Evolutionary conservation across 441 rosid species (phyloP).

Genomic region (Gossypium davidsonii): DNA sequence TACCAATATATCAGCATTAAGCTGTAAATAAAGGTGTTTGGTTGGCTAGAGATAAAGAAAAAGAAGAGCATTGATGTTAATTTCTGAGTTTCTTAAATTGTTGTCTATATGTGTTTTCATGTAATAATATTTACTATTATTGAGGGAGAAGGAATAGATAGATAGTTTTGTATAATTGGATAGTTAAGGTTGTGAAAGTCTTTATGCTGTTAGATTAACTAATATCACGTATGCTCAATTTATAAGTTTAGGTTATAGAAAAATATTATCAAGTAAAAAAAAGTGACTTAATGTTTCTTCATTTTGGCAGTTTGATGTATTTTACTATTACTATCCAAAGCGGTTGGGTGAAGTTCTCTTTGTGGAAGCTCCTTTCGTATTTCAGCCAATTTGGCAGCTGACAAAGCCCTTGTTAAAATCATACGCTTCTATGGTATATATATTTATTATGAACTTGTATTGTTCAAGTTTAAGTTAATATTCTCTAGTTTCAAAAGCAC

Average conservation of each 20-base stretch:
- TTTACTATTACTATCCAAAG: slow-evolving; percentile 84
- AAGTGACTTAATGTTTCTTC: slow-evolving; percentile 14
- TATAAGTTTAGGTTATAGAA: neutral
- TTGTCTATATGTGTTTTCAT: neutral
- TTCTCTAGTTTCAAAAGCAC: neutral
- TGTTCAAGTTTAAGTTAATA: neutral
- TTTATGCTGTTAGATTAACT: neutral
- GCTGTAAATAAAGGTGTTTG: neutral
- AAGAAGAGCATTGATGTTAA: neutral
- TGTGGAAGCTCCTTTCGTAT: slow-evolving; percentile 87
- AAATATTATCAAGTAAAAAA: slow-evolving; percentile 7
- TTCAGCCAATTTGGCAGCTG: slow-evolving; percentile 80
- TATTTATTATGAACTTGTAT: neutral
- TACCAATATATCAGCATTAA: neutral
- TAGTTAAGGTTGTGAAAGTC: neutral
- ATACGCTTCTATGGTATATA: slow-evolving; percentile 78
- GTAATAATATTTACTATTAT: neutral
- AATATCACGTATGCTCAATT: neutral
- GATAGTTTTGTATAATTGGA: neutral
- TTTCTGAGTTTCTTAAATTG: neutral
- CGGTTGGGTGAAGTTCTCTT: slow-evolving; percentile 80
- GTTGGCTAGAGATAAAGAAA: neutral
- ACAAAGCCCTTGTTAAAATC: slow-evolving; percentile 68
- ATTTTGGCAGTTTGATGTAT: slow-evolving; percentile 73
- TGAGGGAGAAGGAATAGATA: neutral